Evolutionary conservation across 176 grass and related monocot genomes (phyloP).

Genomic region (Leersia perrieri): DNA sequence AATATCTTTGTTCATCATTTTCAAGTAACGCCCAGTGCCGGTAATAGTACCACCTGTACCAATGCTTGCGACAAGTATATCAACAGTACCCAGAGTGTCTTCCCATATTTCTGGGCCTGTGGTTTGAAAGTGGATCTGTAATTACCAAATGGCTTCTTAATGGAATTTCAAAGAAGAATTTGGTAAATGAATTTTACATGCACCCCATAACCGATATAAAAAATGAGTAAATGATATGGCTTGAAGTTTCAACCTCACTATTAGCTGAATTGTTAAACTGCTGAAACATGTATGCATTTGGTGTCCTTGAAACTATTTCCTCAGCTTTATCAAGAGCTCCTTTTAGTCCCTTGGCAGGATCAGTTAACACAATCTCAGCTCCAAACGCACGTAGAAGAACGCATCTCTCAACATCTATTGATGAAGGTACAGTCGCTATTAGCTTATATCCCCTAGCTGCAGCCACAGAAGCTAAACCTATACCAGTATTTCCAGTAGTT

Average conservation of each 20-base stretch:
- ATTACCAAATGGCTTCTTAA: slow-evolving; percentile 72
- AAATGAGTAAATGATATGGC: slow-evolving; percentile 16
- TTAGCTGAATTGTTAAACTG: slow-evolving; percentile 87
- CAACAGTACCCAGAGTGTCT: slow-evolving; percentile 81
- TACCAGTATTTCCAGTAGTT: slow-evolving; percentile 88
- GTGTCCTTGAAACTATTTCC: slow-evolving; percentile 65
- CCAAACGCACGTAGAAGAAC: slow-evolving; percentile 78
- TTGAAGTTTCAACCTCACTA: slow-evolving; percentile 56
- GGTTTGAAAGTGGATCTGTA: slow-evolving; percentile 99
- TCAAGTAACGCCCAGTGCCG: slow-evolving; percentile 78
- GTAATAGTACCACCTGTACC: slow-evolving; percentile 91
- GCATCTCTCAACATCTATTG: slow-evolving; percentile 72
- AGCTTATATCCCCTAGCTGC: slow-evolving; percentile 92
- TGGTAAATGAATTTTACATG: slow-evolving; percentile 33
- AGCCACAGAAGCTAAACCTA: slow-evolving; percentile 72
- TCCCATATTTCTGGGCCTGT: slow-evolving; percentile 99
- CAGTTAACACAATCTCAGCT: slow-evolving; percentile 80
- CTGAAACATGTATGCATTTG: slow-evolving; percentile 81
- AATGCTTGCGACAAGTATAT: slow-evolving; percentile 95
- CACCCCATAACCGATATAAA: background rate
- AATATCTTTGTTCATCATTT: slow-evolving; percentile 84
- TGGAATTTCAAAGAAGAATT: slow-evolving; percentile 34
- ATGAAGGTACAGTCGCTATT: slow-evolving; percentile 84
- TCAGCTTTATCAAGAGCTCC: slow-evolving; percentile 88
- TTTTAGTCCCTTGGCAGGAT: slow-evolving; percentile 70